phyloP scores from a whole-genome alignment of 164 flowering plant species.

The Piper longum region DNA sequence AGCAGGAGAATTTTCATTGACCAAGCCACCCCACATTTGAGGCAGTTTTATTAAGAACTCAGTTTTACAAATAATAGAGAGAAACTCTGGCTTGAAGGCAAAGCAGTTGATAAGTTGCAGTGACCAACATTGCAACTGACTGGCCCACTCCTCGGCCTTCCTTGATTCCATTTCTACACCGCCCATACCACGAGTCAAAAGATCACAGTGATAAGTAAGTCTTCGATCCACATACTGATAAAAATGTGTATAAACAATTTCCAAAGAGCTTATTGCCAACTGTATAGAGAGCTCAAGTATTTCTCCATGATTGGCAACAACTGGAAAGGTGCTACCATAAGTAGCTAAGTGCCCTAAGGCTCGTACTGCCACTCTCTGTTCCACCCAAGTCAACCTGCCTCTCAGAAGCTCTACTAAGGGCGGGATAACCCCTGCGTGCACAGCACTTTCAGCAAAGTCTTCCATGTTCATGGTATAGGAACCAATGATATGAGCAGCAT shows the following conservation, averaged over 20 bases:
- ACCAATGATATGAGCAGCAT: conserved; percentile 97
- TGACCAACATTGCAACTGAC: conserved; percentile 98
- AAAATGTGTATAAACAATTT: conserved; percentile 90
- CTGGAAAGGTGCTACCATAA: conserved; percentile 67
- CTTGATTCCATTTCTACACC: conserved; percentile 99
- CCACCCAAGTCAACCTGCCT: conserved; percentile 97
- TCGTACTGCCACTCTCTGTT: conserved; percentile 94
- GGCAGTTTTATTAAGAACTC: conserved; percentile 75
- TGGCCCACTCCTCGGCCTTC: conserved; percentile 99
- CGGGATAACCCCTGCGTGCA: conserved; percentile 83
- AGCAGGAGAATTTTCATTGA: conserved; percentile 97
- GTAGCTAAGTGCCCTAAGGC: conserved; percentile 97
- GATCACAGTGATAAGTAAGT: conserved; percentile 86
- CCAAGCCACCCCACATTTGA: conserved; percentile 99
- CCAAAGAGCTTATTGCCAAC: conserved; percentile 82
- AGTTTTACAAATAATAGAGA: conserved; percentile 77
- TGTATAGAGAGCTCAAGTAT: conserved; percentile 90
- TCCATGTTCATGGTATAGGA: conserved; percentile 99
- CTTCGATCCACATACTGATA: conserved; percentile 76
- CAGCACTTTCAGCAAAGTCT: conserved; percentile 87
- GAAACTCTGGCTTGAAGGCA: conserved; percentile 92
- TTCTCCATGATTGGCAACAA: conserved; percentile 82
- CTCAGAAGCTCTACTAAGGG: conserved; percentile 86
- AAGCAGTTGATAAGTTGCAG: conserved; percentile 97
- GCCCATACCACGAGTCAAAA: conserved; percentile 99